Evolutionary conservation across 164 flowering plant genomes (phyloP).

Genomic region (Sedum album): DNA sequence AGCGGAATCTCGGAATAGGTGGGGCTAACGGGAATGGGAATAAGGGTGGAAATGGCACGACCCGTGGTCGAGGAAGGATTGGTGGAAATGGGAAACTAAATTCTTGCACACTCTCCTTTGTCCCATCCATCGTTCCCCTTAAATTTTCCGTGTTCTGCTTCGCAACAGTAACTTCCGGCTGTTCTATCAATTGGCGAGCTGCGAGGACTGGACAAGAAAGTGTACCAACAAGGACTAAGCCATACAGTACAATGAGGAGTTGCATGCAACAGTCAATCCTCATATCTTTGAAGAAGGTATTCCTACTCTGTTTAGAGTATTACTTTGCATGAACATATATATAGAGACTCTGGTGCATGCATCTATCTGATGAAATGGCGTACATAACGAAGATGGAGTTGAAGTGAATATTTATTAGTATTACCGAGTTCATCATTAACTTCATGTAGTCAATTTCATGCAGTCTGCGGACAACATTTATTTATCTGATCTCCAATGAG

Average conservation of each 20-base stretch:
- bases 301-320: not conserved
- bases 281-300: not conserved
- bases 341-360: not conserved
- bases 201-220: not conserved
- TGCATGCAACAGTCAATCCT: not conserved
- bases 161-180: not conserved
- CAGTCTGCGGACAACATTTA: not conserved
- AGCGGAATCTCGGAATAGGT: not conserved
- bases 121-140: not conserved
- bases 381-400: not conserved
- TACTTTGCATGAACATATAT: not conserved
- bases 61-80: not conserved
- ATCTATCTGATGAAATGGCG: not conserved
- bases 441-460: not conserved
- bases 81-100: not conserved
- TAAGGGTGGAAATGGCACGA: not conserved
- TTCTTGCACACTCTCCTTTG: not conserved
- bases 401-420: not conserved
- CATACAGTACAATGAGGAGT: not conserved
- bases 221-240: not conserved
- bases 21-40: not conserved
- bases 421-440: not conserved
- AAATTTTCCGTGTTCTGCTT: not conserved
- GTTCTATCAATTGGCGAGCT: not conserved
- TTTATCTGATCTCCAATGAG: not conserved